Evolutionary conservation across 495 filamentous ascomycete species (phyloP), one percentile per base, ranked within the genome.

Genomic region (Cairneyella variabilis): DNA sequence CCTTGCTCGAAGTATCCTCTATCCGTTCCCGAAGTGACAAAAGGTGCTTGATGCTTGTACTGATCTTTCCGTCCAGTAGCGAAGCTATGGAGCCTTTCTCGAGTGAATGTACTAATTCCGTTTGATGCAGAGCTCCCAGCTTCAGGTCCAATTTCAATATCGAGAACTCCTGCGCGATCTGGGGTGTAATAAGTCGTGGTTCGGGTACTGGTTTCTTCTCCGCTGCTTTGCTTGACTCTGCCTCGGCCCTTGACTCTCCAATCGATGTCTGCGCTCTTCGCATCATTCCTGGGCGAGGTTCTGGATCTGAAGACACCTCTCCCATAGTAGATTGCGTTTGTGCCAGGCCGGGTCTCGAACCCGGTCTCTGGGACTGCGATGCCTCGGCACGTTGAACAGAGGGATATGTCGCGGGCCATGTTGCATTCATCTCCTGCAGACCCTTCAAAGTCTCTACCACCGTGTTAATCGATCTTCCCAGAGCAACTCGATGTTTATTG

Each of bases 1-100:
- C 95, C 70, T 97, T 98, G 71, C 95, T 97, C 2, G 92, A 89
- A 0, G 88, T 97, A 71, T 98, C 93, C 64, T 97, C 92, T 46
- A 98, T 98, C 46, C 93, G 83, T 57, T 97, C 95, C 54, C 90
- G 84, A 37, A 98, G 76, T 3, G 85, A 79, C 38, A 86, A 74
- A 6, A 98, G 78, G 73, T 98, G 93, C 63, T 90, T 89, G 66
- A 97, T 83, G 66, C 88, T 96, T 59, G 91, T 86, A 52, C 83
- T 84, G 63, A 98, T 97, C 66, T 95, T 96, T 10, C 90, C 91
- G 66, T 98, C 91, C 39, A 98, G 71, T 38, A 98, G 68, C 11
- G 90, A 84, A 7, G 93, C 93, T 57, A 98, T 83, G 3, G 93
- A 93, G 5, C 74, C 69, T 70, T 96, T 97, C 64, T 97, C 91